These are phyloP conservation scores for Phytopythium kandeliae DNA, from an alignment of 352 stramenopile genomes.

Conservation along the genomic window DNA sequence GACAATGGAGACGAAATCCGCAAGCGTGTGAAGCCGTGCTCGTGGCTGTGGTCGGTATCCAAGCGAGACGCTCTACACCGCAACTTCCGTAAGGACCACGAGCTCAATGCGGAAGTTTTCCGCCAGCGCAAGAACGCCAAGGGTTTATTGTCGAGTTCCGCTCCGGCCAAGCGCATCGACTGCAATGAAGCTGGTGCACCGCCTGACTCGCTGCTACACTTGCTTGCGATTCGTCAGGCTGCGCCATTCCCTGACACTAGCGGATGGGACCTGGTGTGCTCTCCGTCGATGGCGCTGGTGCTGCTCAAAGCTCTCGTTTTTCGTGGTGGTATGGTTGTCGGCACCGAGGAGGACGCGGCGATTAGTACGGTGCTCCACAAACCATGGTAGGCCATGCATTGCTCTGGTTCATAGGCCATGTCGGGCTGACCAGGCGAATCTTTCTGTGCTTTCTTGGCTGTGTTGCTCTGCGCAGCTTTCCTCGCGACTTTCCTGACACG, in stretches of 20 bases:
- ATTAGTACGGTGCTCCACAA: slow-evolving; percentile 44
- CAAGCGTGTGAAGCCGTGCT: too few relatives aligned
- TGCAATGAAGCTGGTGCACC: not conserved
- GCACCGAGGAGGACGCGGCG: slow-evolving; percentile 62
- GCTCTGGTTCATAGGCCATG: not conserved
- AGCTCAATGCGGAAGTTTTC: slow-evolving; percentile 45
- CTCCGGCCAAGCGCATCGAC: not conserved
- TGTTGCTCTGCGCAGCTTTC: too few relatives aligned
- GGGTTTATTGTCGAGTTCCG: slow-evolving; percentile 2
- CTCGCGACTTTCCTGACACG: slow-evolving; percentile 72
- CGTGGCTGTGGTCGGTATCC: slow-evolving; percentile 52
- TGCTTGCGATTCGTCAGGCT: slow-evolving; percentile 37
- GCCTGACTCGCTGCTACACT: slow-evolving; percentile 15
- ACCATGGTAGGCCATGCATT: slow-evolving; percentile 21
- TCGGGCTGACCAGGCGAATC: not conserved
- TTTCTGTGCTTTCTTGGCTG: too few relatives aligned
- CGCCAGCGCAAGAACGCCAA: slow-evolving; percentile 16
- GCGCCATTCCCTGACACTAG: slow-evolving; percentile 36
- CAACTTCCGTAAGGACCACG: slow-evolving; percentile 48
- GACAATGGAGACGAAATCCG: too few relatives aligned
- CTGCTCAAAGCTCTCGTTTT: slow-evolving; percentile 67
- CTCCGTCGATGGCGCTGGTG: slow-evolving; percentile 27
- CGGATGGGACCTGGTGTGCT: slow-evolving; percentile 66
- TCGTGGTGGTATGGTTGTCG: slow-evolving; percentile 60
- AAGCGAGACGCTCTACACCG: slow-evolving; percentile 24